These are phyloP conservation scores for Ophiocordyceps unilateralis DNA, from an alignment of 2,329 filamentous ascomycete species.

Conservation along the genomic window DNA sequence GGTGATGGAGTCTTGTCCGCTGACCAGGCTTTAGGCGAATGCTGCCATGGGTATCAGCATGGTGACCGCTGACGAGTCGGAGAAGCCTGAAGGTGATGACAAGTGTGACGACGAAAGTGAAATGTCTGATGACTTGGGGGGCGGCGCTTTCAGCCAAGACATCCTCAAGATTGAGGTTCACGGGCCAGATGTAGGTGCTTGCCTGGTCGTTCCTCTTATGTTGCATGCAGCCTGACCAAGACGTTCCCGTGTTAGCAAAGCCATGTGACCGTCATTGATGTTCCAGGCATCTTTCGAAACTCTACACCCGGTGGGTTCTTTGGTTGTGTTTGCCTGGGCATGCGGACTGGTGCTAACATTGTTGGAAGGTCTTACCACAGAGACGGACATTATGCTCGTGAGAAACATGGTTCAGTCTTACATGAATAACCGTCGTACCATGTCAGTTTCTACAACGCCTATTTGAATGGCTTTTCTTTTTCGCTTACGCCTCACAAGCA, in stretches of 20 bases:
- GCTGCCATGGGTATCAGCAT: conserved; percentile 24
- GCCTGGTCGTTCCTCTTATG: neutral
- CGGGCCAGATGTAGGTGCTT: conserved; percentile 19
- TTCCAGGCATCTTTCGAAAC: conserved; percentile 33
- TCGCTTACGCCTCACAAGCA: conserved; percentile 7
- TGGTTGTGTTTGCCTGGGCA: neutral
- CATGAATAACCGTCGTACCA: conserved; percentile 27
- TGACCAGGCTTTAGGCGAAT: conserved; percentile 16
- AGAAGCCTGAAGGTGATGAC: neutral
- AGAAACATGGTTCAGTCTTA: conserved; percentile 28
- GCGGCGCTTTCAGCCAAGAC: conserved; percentile 27
- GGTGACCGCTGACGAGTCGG: neutral
- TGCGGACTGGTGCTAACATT: neutral
- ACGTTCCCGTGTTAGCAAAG: conserved; percentile 7
- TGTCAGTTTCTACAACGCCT: conserved; percentile 7
- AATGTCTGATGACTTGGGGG: conserved; percentile 4
- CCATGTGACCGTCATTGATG: conserved; percentile 35
- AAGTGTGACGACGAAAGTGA: neutral
- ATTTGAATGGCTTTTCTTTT: neutral
- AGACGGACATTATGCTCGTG: conserved; percentile 26
- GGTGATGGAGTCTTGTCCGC: neutral
- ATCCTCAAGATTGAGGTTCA: conserved; percentile 21
- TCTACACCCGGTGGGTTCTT: conserved; percentile 9
- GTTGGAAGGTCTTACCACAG: conserved; percentile 21
- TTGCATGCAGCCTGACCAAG: neutral